Conservation (phyloP, 345 rosid genomes). For the Gossypium bickii region DNA sequence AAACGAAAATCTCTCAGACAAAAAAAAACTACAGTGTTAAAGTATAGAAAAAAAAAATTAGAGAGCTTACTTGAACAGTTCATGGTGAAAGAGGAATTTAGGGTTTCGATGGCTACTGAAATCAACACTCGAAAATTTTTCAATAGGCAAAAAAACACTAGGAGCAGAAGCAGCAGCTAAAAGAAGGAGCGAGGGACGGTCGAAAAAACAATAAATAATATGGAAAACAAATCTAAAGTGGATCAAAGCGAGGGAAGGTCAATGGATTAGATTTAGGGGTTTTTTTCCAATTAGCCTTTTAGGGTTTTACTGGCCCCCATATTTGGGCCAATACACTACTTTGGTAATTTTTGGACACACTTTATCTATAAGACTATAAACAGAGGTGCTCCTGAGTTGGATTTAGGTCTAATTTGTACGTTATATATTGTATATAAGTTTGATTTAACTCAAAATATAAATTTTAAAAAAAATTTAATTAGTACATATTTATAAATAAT, state of each 20-base stretch:
- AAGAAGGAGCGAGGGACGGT: not conserved
- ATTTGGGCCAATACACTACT: not conserved
- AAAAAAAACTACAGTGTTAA: not conserved
- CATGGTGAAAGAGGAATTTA: conserved; percentile 42
- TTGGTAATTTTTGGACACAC: not conserved
- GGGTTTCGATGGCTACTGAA: conserved; percentile 20
- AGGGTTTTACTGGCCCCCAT: not conserved
- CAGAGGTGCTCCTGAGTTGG: no score
- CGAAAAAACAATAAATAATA: not conserved
- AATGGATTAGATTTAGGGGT: conserved; percentile 8
- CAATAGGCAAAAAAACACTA: not conserved
- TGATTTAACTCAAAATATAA: no score
- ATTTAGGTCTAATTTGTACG: no score
- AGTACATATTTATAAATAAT: no score
- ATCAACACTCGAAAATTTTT: not conserved
- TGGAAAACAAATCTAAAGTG: not conserved
- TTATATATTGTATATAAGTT: no score
- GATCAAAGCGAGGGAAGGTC: not conserved
- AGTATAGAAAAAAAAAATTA: not conserved
- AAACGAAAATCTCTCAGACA: conserved; percentile 10
- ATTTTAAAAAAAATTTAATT: no score
- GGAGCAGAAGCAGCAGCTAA: not conserved
- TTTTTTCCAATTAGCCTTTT: not conserved
- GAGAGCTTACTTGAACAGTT: conserved; percentile 66
- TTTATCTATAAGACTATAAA: no score